Evolutionary conservation across 2,329 filamentous ascomycete genomes (phyloP), one percentile per base, ranked within the genome.

Genomic region (Sarocladium kiliense): DNA sequence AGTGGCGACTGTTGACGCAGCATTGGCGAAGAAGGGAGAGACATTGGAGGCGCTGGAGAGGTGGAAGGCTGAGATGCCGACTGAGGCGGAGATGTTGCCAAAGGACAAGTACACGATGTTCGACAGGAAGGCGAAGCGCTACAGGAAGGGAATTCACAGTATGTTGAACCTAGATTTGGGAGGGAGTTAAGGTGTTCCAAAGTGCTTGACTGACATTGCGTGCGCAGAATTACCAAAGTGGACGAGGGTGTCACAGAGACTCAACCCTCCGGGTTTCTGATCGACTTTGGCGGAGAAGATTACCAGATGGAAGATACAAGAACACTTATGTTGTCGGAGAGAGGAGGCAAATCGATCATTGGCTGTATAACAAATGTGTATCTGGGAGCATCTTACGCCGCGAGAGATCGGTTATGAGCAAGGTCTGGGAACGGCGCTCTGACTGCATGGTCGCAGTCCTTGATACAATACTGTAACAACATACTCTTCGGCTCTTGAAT

Each of bases 81-180:
- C 85, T 25, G 94, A 99, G 79, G 81, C 85, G 66, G 91, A 97
- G 79, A 99, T 99, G 94, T 70, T 96, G 70, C 88, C 94, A 47
- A 88, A 84, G 73, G 94, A 99, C 76, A 99, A 99, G 76, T 99
- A 99, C 76, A 96, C 91, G 26, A 88, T 99, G 66, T 99, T 97
- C 73, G 93, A 96, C 73, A 86, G 92, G 64, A 97, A 97, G 74
- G 91, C 89, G 71, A 96, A 92, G 84, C 86, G 84, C 65, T 99
- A 97, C 72, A 81, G 94, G 69, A 99, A 99, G 84, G 90, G 91
- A 55, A 92, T 99, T 71, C 93, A 97, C 75, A 97, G 92, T 96
- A 81, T 65, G 91, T 84, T 3, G 2, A 23, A 39, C 4, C 19
- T 18, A 21, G 53, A 16, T 5, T 23, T 32, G 21, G n/a, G 18